Evolutionary conservation across 2,329 filamentous ascomycete species (phyloP).

Genomic region (Trichophyton verrucosum): DNA sequence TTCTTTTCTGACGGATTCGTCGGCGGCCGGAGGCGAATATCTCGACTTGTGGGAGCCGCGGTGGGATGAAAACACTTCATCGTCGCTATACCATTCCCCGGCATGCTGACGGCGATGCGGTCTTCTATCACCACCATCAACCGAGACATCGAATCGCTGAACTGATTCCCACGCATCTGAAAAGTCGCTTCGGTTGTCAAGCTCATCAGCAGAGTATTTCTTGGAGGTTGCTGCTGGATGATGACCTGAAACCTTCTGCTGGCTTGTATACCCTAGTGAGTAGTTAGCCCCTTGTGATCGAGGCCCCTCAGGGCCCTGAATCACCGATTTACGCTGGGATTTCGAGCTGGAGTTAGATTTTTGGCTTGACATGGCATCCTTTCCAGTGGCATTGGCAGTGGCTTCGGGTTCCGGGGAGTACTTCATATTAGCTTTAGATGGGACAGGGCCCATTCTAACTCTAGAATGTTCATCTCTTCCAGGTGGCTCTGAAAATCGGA

Average conservation of each 20-base stretch:
- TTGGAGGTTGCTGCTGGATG: background rate
- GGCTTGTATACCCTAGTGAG: background rate
- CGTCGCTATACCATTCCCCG: slow-evolving; percentile 14
- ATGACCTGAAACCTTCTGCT: background rate
- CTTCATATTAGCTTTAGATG: slow-evolving; percentile 5
- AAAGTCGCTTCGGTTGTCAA: background rate
- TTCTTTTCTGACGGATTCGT: background rate
- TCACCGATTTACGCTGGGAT: slow-evolving; percentile 1
- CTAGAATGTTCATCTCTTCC: slow-evolving; percentile 4
- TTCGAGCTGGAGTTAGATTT: background rate
- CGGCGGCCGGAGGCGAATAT: background rate
- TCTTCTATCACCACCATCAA: background rate
- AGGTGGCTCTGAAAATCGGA: slow-evolving; percentile 9
- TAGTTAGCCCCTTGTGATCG: background rate
- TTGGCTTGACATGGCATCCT: background rate
- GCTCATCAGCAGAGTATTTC: background rate
- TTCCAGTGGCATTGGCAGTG: background rate
- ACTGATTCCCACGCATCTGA: background rate
- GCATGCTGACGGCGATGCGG: background rate
- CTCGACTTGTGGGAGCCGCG: background rate
- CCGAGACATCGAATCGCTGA: background rate
- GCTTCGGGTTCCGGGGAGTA: background rate
- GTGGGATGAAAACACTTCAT: slow-evolving; percentile 11
- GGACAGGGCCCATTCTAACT: slow-evolving; percentile 8
- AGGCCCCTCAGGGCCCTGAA: background rate